Evolutionary conservation across 2,329 filamentous ascomycete genomes (phyloP), one percentile per base, ranked within the genome.

Genomic region (Neonectria magnoliae): DNA sequence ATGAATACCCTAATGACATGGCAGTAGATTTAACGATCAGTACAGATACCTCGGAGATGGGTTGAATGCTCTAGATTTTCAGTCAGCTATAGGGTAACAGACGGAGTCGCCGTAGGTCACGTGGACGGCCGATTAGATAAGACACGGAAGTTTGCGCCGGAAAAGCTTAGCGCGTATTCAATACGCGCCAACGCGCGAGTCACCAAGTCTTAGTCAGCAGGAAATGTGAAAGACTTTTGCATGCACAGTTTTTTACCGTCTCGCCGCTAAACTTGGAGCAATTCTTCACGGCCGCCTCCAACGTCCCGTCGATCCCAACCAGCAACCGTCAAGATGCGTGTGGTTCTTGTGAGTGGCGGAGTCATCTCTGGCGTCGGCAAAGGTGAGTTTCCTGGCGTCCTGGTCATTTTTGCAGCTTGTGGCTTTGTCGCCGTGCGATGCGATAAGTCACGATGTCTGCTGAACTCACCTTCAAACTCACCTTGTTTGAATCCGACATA

Each of bases 281-380:
- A 42, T 42, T 42, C 38, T 42, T 42, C 38, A 42, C 38, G 38
- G 38, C 38, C 16, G 38, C 38, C 11, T 42, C 38, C 9, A 5
- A 42, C 38, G 38, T 42, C n/a, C n/a, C 38, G 38, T 42, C 38
- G n/a, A 42, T 42, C 57, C 36, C 20, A 20, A 41, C 56, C 33
- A 51, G 42, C 31, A 66, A 60, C 55, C 13, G 31, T 27, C 55
- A 68, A 58, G 38, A 68, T 68, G 67, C 66, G 66, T 56, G 66
- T 69, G 58, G 66, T 68, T 60, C 66, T 68, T 56, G 67, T 68
- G 47, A 69, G 66, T 53, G 67, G 67, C n/a, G 67, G 67, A 64
- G 67, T 68, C 27, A 68, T 68, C 51, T 69, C 66, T 41, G 67
- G 67, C 53, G 66, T 68, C 44, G 67, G 67, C 48, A 68, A 68